Evolutionary conservation across 1,284 basidiomycete species (phyloP), one percentile per base, ranked within the genome.

Genomic region (Cryptococcus sp.): DNA sequence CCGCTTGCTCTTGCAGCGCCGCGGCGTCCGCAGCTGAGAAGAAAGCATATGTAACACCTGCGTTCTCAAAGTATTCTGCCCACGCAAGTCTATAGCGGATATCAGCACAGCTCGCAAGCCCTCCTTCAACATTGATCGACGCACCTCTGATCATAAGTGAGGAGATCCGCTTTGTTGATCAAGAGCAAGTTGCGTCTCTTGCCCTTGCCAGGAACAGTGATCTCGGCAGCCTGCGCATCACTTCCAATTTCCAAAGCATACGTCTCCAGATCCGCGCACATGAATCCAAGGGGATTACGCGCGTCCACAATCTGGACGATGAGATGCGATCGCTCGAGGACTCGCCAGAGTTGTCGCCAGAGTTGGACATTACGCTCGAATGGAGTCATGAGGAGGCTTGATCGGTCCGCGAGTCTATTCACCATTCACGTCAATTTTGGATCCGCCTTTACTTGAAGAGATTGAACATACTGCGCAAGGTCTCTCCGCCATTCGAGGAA

Each of bases 291-390:
- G 1, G 93, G 93, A 80, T 96, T 96, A 46, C 93, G 85, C 11
- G 92, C 94, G 73, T 97, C 93, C 49, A 97, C 92, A 60, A 97
- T 97, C 78, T 97, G 93, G 0, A 97, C 91, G 43, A 97, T 81
- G 13, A 98, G 84, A 70, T 96, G 92, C 5, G 93, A 95, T 46
- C 94, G 86, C 78, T 98, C 93, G 19, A 96, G 78, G 0, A 97
- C 94, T 61, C 93, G 84, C 93, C 93, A 97, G 3, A 97, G 83
- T 72, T 98, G 93, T 50, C 94, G 83, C 94, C 94, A 97, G 13
- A 97, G 91, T 82, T 96, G 93, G 23, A 97, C 81, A 73, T 97
- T 97, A 53, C 94, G 88, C 75, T 98, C 93, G 69, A 96, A 97
- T 0, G 93, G 94, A 0, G 93, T 97, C 10, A 97, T 80, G 11